Evolutionary conservation across 139 green algal species (phyloP), one percentile per base, ranked within the genome.

Genomic region (Tetradesmus lagerheimii): DNA sequence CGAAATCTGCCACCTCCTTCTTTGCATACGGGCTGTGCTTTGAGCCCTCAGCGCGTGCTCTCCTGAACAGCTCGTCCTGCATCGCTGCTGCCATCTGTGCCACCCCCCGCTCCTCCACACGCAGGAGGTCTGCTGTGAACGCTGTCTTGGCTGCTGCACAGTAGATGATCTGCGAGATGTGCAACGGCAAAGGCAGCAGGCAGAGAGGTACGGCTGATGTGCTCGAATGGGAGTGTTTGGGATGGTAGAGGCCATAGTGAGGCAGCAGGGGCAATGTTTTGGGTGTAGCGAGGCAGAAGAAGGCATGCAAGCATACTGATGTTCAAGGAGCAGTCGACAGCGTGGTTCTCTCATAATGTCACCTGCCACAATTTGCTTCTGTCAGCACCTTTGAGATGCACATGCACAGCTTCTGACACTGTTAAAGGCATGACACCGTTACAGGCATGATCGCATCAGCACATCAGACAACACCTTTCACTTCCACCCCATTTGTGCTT

Each of bases 91-190:
- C 91, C 16, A 98, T 85, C 89, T 94, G 96, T 47, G 79, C 86
- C 15, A 97, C 93, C 0, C 96, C 96, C 18, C 90, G 43, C 35
- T 97, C 93, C 27, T 98, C 96, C 43, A 98, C 97, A 0, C 93
- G 89, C 2, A 89, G 37, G 20, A 98, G 91, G 75, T 98, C 97
- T 3, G 89, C 92, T 1, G 94, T 96, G 50, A 98, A 89, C 3
- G 83, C 93, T 27, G 88, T 94, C 34, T 94, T 91, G 23, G 96
- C 95, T 29, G 82, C 92, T 8, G 95, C 94, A 81, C 95, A 97
- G 90, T 93, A 98, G 45, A 99, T 95, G 29, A 98, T 83, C 96
- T 98, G 95, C 76, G n/a, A n/a, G n/a, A n/a, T n/a, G n/a, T n/a
- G n/a, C n/a, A n/a, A n/a, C n/a, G n/a, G n/a, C n/a, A n/a, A 34